Percentiles rank a stretch among this genome's conserved stretches.
Evolutionary conservation across 2,329 filamentous ascomycete genomes (phyloP).

Genomic region (Fusarium dimerum): DNA sequence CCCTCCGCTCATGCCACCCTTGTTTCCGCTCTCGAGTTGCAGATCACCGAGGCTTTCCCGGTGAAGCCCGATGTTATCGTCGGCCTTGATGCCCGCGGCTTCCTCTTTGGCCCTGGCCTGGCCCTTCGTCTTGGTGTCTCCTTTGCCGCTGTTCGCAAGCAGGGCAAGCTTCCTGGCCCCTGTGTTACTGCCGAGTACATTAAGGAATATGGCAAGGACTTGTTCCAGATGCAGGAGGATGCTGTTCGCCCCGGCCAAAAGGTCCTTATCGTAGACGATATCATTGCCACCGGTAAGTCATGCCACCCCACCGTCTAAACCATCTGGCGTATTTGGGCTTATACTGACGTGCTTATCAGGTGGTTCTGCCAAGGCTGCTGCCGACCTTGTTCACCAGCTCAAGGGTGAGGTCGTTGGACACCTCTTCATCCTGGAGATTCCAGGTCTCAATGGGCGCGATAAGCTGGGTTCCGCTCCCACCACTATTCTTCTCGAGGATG

Average conservation of each 20-base stretch:
- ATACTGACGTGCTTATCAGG: slow-evolving; percentile 53
- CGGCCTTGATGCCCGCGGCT: slow-evolving; percentile 90
- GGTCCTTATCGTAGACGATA: slow-evolving; percentile 93
- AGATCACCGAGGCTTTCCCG: slow-evolving; percentile 66
- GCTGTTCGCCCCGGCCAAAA: slow-evolving; percentile 83
- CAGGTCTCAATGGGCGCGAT: slow-evolving; percentile 86
- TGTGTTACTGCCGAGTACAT: slow-evolving; percentile 83
- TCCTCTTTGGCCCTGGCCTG: slow-evolving; percentile 89
- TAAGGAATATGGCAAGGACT: slow-evolving; percentile 96
- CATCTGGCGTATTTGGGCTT: slow-evolving; percentile 3
- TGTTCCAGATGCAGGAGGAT: slow-evolving; percentile 93
- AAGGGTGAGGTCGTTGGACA: slow-evolving; percentile 86
- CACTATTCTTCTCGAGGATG: slow-evolving; percentile 73
- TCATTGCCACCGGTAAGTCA: slow-evolving; percentile 90
- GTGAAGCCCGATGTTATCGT: slow-evolving; percentile 84
- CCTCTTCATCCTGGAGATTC: slow-evolving; percentile 93
- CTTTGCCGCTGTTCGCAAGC: slow-evolving; percentile 93
- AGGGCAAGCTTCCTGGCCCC: slow-evolving; percentile 91
- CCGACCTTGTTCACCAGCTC: slow-evolving; percentile 80
- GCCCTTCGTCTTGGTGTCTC: slow-evolving; percentile 79
- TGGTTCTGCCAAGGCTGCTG: slow-evolving; percentile 87
- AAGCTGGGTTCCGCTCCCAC: slow-evolving; percentile 80
- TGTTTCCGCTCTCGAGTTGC: slow-evolving; percentile 81
- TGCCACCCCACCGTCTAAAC: slow-evolving; percentile 4
- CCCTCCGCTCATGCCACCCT: slow-evolving; percentile 73